phyloP scores from a whole-genome alignment of 306 rosid species.

The Vicia sativa region DNA sequence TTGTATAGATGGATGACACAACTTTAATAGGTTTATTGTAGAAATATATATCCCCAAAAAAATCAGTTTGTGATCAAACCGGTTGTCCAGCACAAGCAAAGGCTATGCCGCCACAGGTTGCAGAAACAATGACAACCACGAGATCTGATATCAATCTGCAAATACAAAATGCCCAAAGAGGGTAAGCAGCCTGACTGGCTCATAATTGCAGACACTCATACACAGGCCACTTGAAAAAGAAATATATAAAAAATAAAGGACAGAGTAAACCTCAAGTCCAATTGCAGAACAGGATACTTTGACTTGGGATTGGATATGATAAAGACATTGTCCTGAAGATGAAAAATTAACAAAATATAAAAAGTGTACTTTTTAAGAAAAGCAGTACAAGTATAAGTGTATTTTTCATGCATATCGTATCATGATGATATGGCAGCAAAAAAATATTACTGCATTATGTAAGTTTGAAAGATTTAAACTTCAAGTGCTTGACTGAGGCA shows the following conservation, averaged over 20 bases:
- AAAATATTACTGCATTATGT: slow-evolving; percentile 16
- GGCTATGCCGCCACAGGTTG: slow-evolving; percentile 97
- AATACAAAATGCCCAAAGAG: slow-evolving; percentile 42
- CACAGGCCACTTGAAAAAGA: slow-evolving; percentile 23
- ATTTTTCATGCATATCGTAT: slow-evolving; percentile 21
- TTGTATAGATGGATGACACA: slow-evolving; percentile 24
- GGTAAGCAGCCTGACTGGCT: slow-evolving; percentile 39
- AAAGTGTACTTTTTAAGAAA: slow-evolving; percentile 22
- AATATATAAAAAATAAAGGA: slow-evolving; percentile 12
- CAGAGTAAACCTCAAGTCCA: slow-evolving; percentile 73
- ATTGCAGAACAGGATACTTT: slow-evolving; percentile 88
- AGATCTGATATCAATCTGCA: slow-evolving; percentile 91
- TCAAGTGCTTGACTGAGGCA: slow-evolving; percentile 33
- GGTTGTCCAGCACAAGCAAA: slow-evolving; percentile 99
- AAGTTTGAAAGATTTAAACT: slow-evolving; percentile 30
- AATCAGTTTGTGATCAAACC: slow-evolving; percentile 56
- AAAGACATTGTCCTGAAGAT: slow-evolving; percentile 85
- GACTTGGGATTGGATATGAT: slow-evolving; percentile 89
- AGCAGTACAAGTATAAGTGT: background rate
- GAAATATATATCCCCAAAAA: slow-evolving; percentile 22
- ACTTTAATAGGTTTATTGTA: slow-evolving; percentile 17
- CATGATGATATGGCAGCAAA: slow-evolving; percentile 13
- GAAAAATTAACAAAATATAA: slow-evolving; percentile 34
- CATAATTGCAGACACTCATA: slow-evolving; percentile 37
- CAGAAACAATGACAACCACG: slow-evolving; percentile 95